A percentile compares a stretch with the other conserved stretches of the same genome.
These are phyloP conservation scores for Leishmania aethiopica DNA, from an alignment of 208 protist species.

Conservation along the genomic window DNA sequence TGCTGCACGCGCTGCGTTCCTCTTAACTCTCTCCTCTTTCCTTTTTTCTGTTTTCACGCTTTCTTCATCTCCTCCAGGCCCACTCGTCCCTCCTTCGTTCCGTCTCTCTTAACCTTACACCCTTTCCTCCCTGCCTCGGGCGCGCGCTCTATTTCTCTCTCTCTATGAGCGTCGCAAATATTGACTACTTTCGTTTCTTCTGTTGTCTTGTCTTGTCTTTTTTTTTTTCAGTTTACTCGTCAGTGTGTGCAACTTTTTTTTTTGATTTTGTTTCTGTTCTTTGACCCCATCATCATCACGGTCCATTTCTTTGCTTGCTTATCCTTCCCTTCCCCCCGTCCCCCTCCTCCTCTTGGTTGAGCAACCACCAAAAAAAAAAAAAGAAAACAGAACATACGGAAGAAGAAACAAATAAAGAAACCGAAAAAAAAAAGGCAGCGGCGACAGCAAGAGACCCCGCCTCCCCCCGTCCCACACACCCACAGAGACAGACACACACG, in stretches of 20 bases:
- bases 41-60: background rate
- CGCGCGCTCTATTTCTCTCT: background rate
- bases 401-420: background rate
- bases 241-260: background rate
- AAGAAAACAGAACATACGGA: background rate
- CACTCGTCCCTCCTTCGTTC: background rate
- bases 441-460: background rate
- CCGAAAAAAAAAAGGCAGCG: background rate
- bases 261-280: background rate
- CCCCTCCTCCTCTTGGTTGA: too few relatives aligned
- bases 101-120: background rate
- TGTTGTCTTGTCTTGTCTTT: background rate
- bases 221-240: slow-evolving; percentile 12
- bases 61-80: background rate
- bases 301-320: background rate
- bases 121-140: background rate
- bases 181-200: background rate
- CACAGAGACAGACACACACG: background rate
- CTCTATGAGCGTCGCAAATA: too few relatives aligned
- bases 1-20: background rate
- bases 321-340: background rate
- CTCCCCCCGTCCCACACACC: too few relatives aligned
- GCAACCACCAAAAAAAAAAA: background rate
- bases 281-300: background rate
- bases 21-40: background rate